A percentile compares a stretch with the other conserved stretches of the same genome.
Evolutionary conservation across 192 early-diverging fungal genomes (phyloP).

Genomic region (Glomus cerebriforme): DNA sequence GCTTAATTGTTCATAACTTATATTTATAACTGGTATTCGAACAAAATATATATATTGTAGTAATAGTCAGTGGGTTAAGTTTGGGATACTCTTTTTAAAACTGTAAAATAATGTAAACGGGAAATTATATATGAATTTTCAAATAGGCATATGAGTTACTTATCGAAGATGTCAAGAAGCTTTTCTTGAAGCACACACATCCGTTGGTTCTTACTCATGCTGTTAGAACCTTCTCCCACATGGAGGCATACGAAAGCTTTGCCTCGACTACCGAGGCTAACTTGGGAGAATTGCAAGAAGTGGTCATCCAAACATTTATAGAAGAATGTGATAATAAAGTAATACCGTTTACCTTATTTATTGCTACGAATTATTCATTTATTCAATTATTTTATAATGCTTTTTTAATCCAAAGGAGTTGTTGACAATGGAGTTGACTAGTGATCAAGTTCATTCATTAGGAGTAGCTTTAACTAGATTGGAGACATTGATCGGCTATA

Average conservation of each 20-base stretch:
- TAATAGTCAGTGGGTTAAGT: no score
- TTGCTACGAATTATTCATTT: neutral
- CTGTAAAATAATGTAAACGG: neutral
- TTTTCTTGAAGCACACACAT: conserved; percentile 46
- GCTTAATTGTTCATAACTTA: neutral
- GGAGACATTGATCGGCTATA: conserved; percentile 33
- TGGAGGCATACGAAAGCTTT: conserved; percentile 43
- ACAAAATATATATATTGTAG: no score
- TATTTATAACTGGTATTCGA: no score
- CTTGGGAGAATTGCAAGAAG: conserved; percentile 41
- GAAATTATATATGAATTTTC: neutral
- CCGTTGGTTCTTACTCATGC: conserved; percentile 44
- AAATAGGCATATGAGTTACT: conserved; percentile 49
- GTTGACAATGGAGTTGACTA: conserved; percentile 19
- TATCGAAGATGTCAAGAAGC: conserved; percentile 47
- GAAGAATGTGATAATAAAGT: conserved; percentile 40
- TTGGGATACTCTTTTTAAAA: no score
- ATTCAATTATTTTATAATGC: neutral
- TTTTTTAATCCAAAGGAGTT: conserved; percentile 33
- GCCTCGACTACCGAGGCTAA: conserved; percentile 39
- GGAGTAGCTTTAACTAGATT: conserved; percentile 33
- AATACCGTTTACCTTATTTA: neutral
- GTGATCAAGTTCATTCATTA: conserved; percentile 36
- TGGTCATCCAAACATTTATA: conserved; percentile 33
- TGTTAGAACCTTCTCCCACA: conserved; percentile 41